phyloP scores from a whole-genome alignment of 148 eudicot genomes.

The Bassia scoparia region DNA sequence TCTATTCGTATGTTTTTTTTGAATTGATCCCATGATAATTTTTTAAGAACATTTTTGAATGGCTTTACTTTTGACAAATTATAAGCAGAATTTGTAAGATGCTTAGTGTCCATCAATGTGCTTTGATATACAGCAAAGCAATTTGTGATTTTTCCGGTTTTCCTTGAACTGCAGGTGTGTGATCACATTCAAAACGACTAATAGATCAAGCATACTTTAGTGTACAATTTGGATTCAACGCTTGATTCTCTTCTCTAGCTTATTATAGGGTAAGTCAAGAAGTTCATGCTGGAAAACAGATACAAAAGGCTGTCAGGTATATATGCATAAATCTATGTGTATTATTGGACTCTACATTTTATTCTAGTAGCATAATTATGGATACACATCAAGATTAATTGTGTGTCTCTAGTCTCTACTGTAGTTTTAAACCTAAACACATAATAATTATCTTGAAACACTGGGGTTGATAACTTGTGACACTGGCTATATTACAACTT shows the following conservation, averaged over 20 bases:
- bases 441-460: no score
- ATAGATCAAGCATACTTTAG: conserved; percentile 29
- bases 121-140: not conserved
- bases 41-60: no score
- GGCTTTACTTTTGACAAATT: no score
- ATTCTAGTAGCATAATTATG: not conserved
- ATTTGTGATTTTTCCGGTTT: not conserved
- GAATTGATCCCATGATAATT: no score
- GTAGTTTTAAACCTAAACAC: no score
- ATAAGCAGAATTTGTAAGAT: no score
- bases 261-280: conserved; percentile 37
- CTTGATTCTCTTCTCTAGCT: conserved; percentile 33
- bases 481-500: no score
- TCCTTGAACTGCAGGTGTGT: not conserved
- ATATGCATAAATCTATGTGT: not conserved
- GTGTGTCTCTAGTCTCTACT: no score
- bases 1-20: no score
- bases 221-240: conserved; percentile 23
- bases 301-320: conserved; percentile 9
- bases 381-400: no score
- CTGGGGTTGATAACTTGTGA: no score
- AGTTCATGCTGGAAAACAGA: conserved; percentile 36
- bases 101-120: no score
- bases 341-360: not conserved
- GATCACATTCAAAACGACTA: not conserved